Conservation (phyloP, 345 rosid species). For the Eucalyptus curtisii region DNA sequence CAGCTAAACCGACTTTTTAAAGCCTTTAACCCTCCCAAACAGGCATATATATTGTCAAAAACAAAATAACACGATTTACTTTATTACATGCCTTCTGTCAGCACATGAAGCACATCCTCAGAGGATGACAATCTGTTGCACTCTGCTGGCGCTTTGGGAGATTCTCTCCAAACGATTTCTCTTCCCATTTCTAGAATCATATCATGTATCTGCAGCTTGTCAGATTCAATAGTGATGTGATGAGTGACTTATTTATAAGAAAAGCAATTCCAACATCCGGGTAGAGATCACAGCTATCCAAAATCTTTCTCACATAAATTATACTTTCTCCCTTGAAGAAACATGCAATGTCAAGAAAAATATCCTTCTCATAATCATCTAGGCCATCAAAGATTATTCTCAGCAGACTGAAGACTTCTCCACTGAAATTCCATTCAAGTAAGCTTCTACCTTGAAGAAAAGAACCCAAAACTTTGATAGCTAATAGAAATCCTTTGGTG, state of each 20-base stretch:
- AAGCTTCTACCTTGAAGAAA: neutral
- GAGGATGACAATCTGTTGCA: accelerated
- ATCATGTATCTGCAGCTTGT: neutral
- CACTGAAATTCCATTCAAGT: neutral
- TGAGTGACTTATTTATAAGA: neutral
- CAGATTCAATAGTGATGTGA: too few relatives aligned
- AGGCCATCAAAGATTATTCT: neutral
- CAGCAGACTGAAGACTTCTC: neutral
- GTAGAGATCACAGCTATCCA: neutral
- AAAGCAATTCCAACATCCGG: neutral
- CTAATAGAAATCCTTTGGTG: neutral
- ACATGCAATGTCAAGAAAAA: neutral
- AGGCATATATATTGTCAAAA: too few relatives aligned
- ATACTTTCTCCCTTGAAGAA: neutral
- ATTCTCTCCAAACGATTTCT: neutral
- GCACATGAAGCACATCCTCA: neutral
- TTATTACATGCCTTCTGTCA: too few relatives aligned
- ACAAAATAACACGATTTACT: too few relatives aligned
- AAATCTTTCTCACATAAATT: neutral
- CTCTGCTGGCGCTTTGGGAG: neutral
- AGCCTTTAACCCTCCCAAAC: too few relatives aligned
- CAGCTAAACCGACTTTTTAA: too few relatives aligned
- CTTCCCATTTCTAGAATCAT: neutral
- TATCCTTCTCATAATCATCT: neutral
- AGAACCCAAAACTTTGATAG: neutral